Evolutionary conservation across 2,329 filamentous ascomycete species (phyloP).

Genomic region (Stromatinia cepivora): DNA sequence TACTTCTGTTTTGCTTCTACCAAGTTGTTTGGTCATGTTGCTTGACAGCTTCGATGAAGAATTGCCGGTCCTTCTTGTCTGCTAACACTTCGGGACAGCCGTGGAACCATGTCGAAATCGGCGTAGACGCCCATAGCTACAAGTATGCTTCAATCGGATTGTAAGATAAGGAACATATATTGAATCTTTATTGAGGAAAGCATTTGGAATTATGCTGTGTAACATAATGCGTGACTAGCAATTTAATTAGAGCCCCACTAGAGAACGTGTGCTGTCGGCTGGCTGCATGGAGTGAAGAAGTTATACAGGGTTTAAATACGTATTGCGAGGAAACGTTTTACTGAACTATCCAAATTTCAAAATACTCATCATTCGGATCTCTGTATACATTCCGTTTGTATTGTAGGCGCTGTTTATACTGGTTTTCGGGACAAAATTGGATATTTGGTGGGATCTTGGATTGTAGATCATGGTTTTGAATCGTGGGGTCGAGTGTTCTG

Average conservation of each 20-base stretch:
- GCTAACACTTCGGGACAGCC: slow-evolving; percentile 32
- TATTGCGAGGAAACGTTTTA: neutral
- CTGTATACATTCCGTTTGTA: neutral
- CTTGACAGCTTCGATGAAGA: slow-evolving; percentile 33
- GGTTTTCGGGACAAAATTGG: no score
- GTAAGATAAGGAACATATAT: neutral
- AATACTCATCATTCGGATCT: neutral
- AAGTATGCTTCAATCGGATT: neutral
- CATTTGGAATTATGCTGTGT: neutral
- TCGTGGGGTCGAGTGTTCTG: no score
- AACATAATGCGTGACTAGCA: neutral
- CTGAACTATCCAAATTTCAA: no score
- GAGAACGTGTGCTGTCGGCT: neutral
- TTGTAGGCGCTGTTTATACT: no score
- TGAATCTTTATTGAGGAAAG: no score
- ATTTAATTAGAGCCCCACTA: neutral
- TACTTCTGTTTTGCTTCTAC: slow-evolving; percentile 29
- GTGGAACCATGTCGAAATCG: slow-evolving; percentile 39
- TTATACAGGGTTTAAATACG: neutral
- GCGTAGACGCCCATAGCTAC: slow-evolving; percentile 35
- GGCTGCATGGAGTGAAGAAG: neutral
- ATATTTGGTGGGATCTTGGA: neutral
- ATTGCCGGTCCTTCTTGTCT: slow-evolving; percentile 34
- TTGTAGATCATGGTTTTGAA: no score
- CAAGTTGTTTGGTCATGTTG: neutral